Evolutionary conservation across 176 grass and related monocot species (phyloP), one percentile per base, ranked within the genome.

Genomic region (Neostapfia colusana): DNA sequence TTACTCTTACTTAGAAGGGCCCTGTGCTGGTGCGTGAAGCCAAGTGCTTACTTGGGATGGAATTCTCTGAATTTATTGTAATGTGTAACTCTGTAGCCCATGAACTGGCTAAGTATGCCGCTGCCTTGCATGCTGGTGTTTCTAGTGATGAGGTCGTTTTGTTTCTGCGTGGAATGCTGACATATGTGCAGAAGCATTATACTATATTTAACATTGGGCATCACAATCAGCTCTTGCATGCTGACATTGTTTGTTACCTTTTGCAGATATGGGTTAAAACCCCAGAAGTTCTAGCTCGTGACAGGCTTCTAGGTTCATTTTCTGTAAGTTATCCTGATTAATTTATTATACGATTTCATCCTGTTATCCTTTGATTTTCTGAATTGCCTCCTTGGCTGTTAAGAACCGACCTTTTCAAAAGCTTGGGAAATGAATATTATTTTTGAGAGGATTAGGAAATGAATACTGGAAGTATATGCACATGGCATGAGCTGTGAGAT

Each of bases 211-310:
- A 10, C 48, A 58, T 25, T 15, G 13, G 2, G 11, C 61, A 69
- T 65, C 63, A 43, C 4, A 72, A 21, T 58, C 24, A 73, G 9
- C 65, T 42, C 7, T 23, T 24, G 42, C 26, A 26, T 43, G 18
- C 15, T 79, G 45, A 77, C 45, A 44, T 7, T 25, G 26, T 43
- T 77, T 59, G 7, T 48, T 70, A 0, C 61, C 53, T 21, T 77
- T 82, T 59, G n/a, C 87, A 98, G 91, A 94, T 94, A 88, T 94
- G 95, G 95, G 91, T 98, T 80, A 92, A 94, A 82, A 98, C 91
- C 7, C 95, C 91, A 43, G 95, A 98, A 89, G 89, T 94, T 67
- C 74, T 98, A 84, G 91, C 95, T 76, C 95, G 87, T 46, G 95
- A 98, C 86, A 87, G 89, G 24, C 91, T 98, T 86, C 69, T 98